Conservation (phyloP, 331 rosid genomes). For the Rosa hybrid region DNA sequence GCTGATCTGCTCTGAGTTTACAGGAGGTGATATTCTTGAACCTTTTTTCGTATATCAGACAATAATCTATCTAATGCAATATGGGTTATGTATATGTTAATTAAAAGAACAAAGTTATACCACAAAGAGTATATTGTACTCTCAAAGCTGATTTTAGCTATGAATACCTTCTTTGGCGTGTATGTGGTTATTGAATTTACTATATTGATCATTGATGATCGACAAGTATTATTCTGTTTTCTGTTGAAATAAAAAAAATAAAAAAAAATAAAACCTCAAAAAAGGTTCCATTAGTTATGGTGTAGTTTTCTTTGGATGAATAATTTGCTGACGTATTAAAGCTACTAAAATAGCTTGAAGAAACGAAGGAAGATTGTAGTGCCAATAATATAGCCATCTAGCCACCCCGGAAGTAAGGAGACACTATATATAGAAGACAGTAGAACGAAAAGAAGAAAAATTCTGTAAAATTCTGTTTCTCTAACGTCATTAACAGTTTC, state of each 20-base stretch:
- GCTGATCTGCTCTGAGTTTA: slow-evolving; percentile 1
- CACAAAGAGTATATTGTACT: neutral
- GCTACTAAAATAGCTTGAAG: too few species aligned
- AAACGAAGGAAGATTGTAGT: slow-evolving; percentile 1
- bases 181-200: slow-evolving; percentile 1
- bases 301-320: neutral
- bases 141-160: neutral
- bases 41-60: neutral
- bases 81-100: slow-evolving; percentile 19
- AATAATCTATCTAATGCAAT: slow-evolving; percentile 5
- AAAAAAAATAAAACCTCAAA: neutral
- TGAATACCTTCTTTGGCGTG: neutral
- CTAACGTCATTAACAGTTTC: slow-evolving; percentile 6
- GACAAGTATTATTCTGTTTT: neutral
- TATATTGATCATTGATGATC: neutral
- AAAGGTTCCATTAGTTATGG: neutral
- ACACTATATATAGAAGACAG: slow-evolving; percentile 19
- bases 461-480: slow-evolving; percentile 15
- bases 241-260: neutral
- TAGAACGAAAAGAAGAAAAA: neutral
- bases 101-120: neutral
- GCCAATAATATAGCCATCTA: slow-evolving; percentile 8
- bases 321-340: too few species aligned
- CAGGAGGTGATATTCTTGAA: slow-evolving; percentile 9
- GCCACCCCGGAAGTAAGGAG: slow-evolving; percentile 6